phyloP scores from a whole-genome alignment of 306 rosid genomes.

The Cucumis melo region DNA sequence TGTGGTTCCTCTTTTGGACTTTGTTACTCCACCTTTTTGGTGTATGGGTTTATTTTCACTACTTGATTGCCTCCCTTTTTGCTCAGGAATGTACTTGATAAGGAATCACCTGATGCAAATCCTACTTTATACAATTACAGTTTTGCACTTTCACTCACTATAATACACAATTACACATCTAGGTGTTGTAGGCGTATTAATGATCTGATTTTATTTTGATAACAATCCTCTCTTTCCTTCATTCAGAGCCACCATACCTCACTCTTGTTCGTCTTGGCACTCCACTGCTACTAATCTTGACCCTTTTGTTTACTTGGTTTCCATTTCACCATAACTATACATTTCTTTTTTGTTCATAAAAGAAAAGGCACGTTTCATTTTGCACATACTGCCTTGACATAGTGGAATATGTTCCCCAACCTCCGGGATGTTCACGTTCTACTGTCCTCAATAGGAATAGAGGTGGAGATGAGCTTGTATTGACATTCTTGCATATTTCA shows the following conservation, averaged over 20 bases:
- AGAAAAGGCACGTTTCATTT: background rate
- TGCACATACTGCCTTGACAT: background rate
- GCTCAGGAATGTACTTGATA: background rate
- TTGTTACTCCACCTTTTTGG: background rate
- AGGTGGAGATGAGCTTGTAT: background rate
- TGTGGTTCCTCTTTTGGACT: background rate
- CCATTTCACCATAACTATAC: background rate
- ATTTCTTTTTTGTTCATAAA: background rate
- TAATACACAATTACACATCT: background rate
- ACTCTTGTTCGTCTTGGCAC: background rate
- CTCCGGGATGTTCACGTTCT: background rate
- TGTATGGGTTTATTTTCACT: background rate
- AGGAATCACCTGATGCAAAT: background rate
- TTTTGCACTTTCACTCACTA: background rate
- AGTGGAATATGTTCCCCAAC: background rate
- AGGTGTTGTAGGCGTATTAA: background rate
- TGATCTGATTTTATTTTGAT: background rate
- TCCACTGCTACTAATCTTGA: background rate
- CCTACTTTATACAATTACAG: background rate
- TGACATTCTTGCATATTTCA: background rate
- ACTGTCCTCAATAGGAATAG: background rate
- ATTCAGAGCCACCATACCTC: background rate
- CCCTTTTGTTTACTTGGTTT: background rate
- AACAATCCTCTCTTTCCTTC: background rate
- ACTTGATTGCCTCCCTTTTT: background rate